Conservation (phyloP, 2,329 filamentous ascomycete species). For the Apiospora malaysiana region DNA sequence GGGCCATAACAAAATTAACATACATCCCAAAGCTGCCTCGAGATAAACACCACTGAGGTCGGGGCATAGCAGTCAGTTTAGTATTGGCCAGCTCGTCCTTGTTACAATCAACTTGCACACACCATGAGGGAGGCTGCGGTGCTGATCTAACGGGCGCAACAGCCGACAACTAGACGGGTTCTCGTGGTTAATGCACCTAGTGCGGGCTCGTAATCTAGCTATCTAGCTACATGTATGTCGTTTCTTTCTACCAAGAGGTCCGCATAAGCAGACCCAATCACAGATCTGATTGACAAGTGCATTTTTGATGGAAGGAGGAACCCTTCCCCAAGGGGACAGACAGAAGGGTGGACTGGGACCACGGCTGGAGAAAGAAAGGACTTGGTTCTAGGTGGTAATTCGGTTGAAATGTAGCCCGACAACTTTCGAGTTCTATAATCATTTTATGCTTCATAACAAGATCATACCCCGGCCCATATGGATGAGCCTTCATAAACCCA, state of each 20-base stretch:
- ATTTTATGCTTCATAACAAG: not conserved
- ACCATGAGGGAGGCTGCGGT: not conserved
- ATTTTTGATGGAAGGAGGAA: too few relatives aligned
- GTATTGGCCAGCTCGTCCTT: not conserved
- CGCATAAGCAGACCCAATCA: not conserved
- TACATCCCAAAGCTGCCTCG: not conserved
- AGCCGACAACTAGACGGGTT: too few relatives aligned
- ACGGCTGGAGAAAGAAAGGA: not conserved
- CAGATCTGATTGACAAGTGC: not conserved
- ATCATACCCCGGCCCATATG: not conserved
- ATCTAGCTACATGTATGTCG: too few relatives aligned
- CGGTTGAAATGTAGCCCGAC: not conserved
- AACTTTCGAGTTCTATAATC: not conserved
- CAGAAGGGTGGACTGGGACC: not conserved
- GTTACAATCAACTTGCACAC: not conserved
- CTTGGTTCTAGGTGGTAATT: not conserved
- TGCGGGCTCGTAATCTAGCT: not conserved
- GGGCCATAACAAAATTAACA: not conserved
- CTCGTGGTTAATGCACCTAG: not conserved
- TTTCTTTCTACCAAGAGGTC: not conserved
- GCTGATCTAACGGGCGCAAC: not conserved
- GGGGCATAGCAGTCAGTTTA: not conserved
- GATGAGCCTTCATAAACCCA: not conserved
- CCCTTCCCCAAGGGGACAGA: too few relatives aligned
- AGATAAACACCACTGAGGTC: not conserved